Conservation (phyloP, 2,329 filamentous ascomycete genomes). For the Epichloe amarillans region DNA sequence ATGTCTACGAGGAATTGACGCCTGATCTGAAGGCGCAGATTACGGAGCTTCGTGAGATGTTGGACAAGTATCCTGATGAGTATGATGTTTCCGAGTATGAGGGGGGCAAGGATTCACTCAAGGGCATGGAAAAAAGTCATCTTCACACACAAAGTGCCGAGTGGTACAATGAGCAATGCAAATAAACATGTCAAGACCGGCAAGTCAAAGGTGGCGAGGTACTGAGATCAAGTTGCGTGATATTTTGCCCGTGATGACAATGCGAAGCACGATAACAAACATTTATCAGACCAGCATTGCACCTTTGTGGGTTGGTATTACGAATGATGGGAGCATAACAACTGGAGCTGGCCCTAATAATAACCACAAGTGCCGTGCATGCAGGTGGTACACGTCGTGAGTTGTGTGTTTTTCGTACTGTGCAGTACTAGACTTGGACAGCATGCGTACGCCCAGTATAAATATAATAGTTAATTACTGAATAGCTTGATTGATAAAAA, state of each 20-base stretch:
- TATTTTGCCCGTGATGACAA: neutral
- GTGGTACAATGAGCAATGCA: neutral
- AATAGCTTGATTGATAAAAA: no score
- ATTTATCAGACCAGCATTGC: no score
- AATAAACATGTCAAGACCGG: neutral
- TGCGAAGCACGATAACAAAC: no score
- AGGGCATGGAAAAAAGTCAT: slow-evolving; percentile 12
- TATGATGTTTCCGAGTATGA: slow-evolving; percentile 74
- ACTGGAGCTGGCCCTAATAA: neutral
- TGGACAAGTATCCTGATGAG: slow-evolving; percentile 81
- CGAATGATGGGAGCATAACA: neutral
- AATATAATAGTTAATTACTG: no score
- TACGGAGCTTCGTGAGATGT: slow-evolving; percentile 54
- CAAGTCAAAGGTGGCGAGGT: neutral
- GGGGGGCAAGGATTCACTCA: slow-evolving; percentile 57
- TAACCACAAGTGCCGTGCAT: neutral
- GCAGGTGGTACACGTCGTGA: neutral
- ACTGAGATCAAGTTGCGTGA: neutral
- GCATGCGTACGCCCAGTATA: no score
- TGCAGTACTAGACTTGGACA: no score
- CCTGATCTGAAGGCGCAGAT: slow-evolving; percentile 65
- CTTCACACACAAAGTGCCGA: neutral
- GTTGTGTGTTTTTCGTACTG: no score
- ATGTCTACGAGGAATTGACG: slow-evolving; percentile 80
- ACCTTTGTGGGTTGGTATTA: neutral